Conservation (phyloP, 371 early-diverging fungal species). For the Rhizomucor pusillus region DNA sequence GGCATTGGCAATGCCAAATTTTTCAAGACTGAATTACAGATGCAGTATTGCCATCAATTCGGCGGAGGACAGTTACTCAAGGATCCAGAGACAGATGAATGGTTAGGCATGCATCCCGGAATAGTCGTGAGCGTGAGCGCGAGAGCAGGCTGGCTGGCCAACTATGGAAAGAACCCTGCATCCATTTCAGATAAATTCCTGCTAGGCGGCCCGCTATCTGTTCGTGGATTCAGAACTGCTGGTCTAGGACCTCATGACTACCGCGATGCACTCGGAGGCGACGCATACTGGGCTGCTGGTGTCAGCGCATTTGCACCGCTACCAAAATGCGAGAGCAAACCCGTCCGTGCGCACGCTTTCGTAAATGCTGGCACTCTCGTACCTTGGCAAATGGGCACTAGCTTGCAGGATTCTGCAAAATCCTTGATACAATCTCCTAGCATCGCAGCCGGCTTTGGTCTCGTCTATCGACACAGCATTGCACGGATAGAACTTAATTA, state of each 20-base stretch:
- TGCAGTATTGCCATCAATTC: conserved; percentile 34
- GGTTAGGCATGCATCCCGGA: conserved; percentile 32
- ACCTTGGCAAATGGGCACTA: conserved; percentile 37
- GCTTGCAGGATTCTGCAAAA: conserved; percentile 26
- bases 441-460: conserved; percentile 71
- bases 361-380: conserved; percentile 82
- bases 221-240: conserved; percentile 85
- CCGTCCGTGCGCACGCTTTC: conserved; percentile 81
- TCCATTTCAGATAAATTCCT: conserved; percentile 82
- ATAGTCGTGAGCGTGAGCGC: conserved; percentile 52
- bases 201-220: conserved; percentile 81
- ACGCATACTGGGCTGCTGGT: conserved; percentile 77
- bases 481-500: conserved; percentile 89
- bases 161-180: conserved; percentile 46
- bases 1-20: conserved; percentile 73
- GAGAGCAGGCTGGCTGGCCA: conserved; percentile 70
- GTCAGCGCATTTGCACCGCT: conserved; percentile 79
- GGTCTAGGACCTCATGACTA: conserved; percentile 90
- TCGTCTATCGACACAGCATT: conserved; percentile 84
- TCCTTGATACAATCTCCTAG: conserved; percentile 59
- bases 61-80: conserved; percentile 33
- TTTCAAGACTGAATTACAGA: conserved; percentile 72
- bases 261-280: conserved; percentile 86
- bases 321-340: conserved; percentile 63
- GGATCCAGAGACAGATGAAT: conserved; percentile 23